Evolutionary conservation across 306 rosid genomes (phyloP).

Genomic region (Castanopsis chinensis): DNA sequence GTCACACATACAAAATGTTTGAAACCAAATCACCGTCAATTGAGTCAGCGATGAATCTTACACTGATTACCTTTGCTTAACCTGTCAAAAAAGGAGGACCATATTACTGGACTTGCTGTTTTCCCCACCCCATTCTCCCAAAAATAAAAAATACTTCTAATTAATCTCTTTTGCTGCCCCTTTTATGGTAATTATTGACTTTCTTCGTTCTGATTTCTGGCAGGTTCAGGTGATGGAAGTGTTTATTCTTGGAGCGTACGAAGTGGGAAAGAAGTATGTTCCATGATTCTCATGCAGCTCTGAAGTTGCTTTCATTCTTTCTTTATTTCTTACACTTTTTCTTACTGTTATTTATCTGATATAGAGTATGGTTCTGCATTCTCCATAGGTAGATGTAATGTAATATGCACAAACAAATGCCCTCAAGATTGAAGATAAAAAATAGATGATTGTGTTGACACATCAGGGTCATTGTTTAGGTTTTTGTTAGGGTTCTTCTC

Average conservation of each 20-base stretch:
- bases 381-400: background rate
- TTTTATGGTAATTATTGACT: constrained; percentile 12
- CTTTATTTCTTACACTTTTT: background rate
- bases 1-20: no score
- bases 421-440: background rate
- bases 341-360: background rate
- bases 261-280: constrained; percentile 82
- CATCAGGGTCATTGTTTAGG: background rate
- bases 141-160: background rate
- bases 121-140: background rate
- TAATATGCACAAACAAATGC: background rate
- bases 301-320: background rate
- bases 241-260: constrained; percentile 87
- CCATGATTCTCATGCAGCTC: constrained; percentile 11
- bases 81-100: background rate
- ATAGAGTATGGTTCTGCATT: background rate
- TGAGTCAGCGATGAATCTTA: no score
- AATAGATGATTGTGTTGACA: background rate
- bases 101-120: background rate
- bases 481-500: background rate
- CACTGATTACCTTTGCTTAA: background rate
- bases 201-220: constrained; percentile 22
- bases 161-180: constrained; percentile 20
- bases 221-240: constrained; percentile 95
- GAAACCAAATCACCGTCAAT: no score